These are phyloP conservation scores for Aureobasidium namibiae DNA, from an alignment of 2,329 filamentous ascomycete genomes.

Conservation along the genomic window DNA sequence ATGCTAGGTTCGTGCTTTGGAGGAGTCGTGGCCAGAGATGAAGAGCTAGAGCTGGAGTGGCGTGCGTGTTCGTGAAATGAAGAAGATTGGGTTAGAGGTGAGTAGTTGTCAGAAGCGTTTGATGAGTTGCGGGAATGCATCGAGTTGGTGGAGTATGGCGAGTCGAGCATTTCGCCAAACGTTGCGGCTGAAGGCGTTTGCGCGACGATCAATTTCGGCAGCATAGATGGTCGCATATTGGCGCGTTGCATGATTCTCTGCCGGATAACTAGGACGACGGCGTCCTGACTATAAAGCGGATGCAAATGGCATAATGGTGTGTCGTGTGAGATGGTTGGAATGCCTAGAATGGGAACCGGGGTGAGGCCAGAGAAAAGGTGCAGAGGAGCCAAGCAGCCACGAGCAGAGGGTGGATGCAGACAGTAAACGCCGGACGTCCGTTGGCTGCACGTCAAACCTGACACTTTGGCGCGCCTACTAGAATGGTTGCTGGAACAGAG, in stretches of 20 bases:
- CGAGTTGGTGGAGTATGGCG: constrained; percentile 19
- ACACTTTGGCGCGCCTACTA: neutral
- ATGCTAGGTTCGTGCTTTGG: constrained; percentile 39
- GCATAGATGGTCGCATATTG: constrained; percentile 30
- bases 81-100: constrained; percentile 64
- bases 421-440: neutral
- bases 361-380: neutral
- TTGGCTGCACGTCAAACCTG: constrained; percentile 5
- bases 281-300: constrained; percentile 12
- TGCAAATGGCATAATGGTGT: constrained; percentile 6
- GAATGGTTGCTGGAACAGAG: neutral
- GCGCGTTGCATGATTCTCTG: neutral
- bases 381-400: constrained; percentile 2
- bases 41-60: constrained; percentile 65
- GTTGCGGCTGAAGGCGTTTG: constrained; percentile 25
- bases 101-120: constrained; percentile 53
- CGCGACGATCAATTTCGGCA: constrained; percentile 30
- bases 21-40: constrained; percentile 59
- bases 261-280: neutral
- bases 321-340: neutral
- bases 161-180: constrained; percentile 16
- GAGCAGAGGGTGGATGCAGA: neutral
- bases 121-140: constrained; percentile 30
- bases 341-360: neutral
- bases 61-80: constrained; percentile 54